These are phyloP conservation scores for Fusarium proliferatum DNA, from an alignment of 2,329 filamentous ascomycete species.

Conservation along the genomic window DNA sequence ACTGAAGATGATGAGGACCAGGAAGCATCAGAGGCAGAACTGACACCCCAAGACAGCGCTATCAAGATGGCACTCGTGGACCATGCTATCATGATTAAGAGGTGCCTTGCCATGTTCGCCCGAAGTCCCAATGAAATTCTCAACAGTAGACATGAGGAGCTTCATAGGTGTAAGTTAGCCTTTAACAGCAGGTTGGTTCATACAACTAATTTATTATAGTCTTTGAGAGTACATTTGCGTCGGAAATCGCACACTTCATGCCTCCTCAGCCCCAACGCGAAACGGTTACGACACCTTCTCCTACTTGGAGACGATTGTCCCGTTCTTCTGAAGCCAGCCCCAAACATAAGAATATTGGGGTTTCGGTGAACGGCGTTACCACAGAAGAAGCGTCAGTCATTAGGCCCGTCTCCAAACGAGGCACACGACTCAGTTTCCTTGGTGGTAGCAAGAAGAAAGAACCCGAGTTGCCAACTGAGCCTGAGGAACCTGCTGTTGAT, in stretches of 20 bases:
- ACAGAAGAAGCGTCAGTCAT: slow-evolving; percentile 63
- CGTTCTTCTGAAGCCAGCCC: slow-evolving; percentile 55
- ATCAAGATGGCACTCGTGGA: slow-evolving; percentile 89
- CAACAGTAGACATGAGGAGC: slow-evolving; percentile 66
- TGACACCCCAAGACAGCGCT: slow-evolving; percentile 75
- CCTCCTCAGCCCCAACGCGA: slow-evolving; percentile 60
- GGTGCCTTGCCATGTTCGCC: slow-evolving; percentile 77
- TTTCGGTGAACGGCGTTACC: slow-evolving; percentile 50
- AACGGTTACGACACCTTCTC: slow-evolving; percentile 55
- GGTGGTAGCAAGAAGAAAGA: slow-evolving; percentile 64
- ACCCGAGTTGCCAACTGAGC: slow-evolving; percentile 46
- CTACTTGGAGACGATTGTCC: slow-evolving; percentile 63
- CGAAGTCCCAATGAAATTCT: slow-evolving; percentile 71
- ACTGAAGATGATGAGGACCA: slow-evolving; percentile 56
- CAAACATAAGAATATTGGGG: slow-evolving; percentile 48
- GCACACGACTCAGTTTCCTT: slow-evolving; percentile 67
- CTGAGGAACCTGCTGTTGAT: slow-evolving; percentile 45
- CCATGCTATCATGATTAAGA: slow-evolving; percentile 87
- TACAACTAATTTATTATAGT: slow-evolving; percentile 54
- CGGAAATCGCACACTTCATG: slow-evolving; percentile 72
- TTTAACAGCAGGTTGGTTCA: background rate
- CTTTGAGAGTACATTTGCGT: slow-evolving; percentile 71
- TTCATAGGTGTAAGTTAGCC: slow-evolving; percentile 70
- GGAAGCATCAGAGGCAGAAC: slow-evolving; percentile 58
- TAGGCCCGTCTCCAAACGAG: slow-evolving; percentile 62